These are phyloP conservation scores for Aspergillus puulaauensis DNA, from an alignment of 2,329 filamentous ascomycete species.

Conservation along the genomic window DNA sequence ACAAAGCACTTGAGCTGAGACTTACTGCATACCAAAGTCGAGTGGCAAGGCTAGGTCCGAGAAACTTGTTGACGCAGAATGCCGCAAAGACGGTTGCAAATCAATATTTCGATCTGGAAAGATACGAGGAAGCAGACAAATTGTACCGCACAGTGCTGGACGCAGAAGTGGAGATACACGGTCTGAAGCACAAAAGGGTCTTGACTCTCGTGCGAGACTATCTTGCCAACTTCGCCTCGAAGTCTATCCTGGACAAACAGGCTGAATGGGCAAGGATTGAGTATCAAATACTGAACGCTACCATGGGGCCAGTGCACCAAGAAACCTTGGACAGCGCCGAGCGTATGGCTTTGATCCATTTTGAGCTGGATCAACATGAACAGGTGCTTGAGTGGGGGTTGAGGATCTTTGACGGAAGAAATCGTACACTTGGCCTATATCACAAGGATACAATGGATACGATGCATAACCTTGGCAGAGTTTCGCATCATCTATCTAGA, in stretches of 20 bases:
- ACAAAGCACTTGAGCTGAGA: neutral
- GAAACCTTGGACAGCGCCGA: neutral
- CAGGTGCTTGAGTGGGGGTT: neutral
- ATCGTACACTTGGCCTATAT: neutral
- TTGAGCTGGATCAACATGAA: neutral
- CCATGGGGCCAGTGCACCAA: neutral
- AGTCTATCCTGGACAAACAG: neutral
- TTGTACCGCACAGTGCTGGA: neutral
- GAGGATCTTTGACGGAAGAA: neutral
- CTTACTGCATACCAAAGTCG: neutral
- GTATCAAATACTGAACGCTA: neutral
- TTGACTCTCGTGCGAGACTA: neutral
- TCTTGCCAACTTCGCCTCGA: neutral
- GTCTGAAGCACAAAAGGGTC: neutral
- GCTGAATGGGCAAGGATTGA: neutral
- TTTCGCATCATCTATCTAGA: neutral
- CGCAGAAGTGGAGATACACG: neutral
- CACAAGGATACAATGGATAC: neutral
- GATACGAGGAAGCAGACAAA: neutral
- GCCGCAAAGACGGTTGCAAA: neutral
- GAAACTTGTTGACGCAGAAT: neutral
- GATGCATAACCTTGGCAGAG: neutral
- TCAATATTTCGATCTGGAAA: neutral
- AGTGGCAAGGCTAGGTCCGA: neutral
- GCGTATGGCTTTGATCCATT: neutral